These are phyloP conservation scores for Tolypocladium ophioglossoides DNA, from an alignment of 2,329 filamentous ascomycete species.

Conservation along the genomic window DNA sequence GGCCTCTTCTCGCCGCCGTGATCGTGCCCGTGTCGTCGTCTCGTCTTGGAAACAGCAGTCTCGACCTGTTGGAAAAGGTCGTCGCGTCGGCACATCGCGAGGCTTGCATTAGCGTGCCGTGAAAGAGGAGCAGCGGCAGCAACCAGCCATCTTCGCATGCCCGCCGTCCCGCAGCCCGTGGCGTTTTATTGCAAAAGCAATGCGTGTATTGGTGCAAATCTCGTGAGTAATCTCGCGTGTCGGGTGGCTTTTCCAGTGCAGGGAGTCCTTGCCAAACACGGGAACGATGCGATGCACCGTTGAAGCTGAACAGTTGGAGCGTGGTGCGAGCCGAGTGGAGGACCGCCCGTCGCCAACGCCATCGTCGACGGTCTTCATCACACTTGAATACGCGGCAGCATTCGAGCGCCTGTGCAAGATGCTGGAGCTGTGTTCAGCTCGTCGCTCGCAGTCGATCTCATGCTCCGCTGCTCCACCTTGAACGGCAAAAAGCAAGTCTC, in stretches of 20 bases:
- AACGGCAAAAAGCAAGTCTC: not conserved
- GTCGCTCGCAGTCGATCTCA: not conserved
- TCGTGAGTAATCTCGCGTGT: not conserved
- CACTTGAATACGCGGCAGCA: no score
- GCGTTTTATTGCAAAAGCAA: slow-evolving; percentile 4
- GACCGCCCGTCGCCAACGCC: not conserved
- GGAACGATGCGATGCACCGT: not conserved
- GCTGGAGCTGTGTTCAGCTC: not conserved
- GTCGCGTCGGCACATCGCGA: no score
- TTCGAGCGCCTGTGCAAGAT: not conserved
- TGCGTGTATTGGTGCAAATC: not conserved
- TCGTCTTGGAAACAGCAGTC: not conserved
- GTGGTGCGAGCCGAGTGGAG: not conserved
- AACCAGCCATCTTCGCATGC: not conserved
- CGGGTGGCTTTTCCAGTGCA: not conserved
- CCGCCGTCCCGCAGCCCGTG: not conserved
- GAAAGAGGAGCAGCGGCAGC: not conserved
- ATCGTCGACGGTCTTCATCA: not conserved
- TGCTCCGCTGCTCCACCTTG: not conserved
- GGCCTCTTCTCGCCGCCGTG: not conserved
- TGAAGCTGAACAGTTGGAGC: not conserved
- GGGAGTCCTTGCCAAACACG: not conserved
- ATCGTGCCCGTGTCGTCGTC: not conserved
- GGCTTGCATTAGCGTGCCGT: slow-evolving; percentile 9
- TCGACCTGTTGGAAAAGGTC: not conserved